These are phyloP conservation scores for Abortiporus biennis DNA, from an alignment of 1,284 basidiomycete genomes.

Conservation along the genomic window DNA sequence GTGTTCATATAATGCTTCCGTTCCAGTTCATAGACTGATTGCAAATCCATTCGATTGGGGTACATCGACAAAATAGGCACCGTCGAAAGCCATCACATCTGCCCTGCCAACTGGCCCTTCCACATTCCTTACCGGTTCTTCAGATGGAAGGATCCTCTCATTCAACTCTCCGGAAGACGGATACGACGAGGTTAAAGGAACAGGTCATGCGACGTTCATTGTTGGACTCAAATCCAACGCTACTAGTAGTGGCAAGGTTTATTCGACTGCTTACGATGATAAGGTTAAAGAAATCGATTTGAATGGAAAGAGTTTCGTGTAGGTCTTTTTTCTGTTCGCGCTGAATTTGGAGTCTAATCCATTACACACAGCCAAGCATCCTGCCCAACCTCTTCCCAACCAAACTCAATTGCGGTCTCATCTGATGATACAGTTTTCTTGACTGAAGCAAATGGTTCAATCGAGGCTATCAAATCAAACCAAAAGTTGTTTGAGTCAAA, in stretches of 20 bases:
- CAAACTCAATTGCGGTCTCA: conserved; percentile 60
- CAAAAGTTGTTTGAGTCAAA: conserved; percentile 56
- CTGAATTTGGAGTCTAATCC: not conserved
- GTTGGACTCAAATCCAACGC: conserved; percentile 53
- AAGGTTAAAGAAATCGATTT: conserved; percentile 59
- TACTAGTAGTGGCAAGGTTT: conserved; percentile 46
- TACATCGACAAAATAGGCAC: conserved; percentile 63
- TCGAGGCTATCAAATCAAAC: conserved; percentile 68
- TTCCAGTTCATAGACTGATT: too few species aligned
- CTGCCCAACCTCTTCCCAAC: conserved; percentile 56
- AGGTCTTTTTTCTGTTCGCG: conserved; percentile 23
- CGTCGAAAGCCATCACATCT: conserved; percentile 77
- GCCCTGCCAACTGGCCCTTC: conserved; percentile 38
- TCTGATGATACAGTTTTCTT: conserved; percentile 70
- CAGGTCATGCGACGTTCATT: conserved; percentile 70
- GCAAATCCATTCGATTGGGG: too few species aligned
- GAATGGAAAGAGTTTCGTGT: conserved; percentile 45
- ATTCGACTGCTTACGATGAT: conserved; percentile 80
- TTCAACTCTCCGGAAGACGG: conserved; percentile 53
- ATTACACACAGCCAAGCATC: conserved; percentile 35
- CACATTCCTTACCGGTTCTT: conserved; percentile 80
- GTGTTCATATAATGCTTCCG: conserved; percentile 16
- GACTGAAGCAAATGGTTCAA: conserved; percentile 51
- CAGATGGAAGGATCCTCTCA: conserved; percentile 75
- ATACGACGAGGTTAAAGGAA: conserved; percentile 50